Evolutionary conservation across 2,329 filamentous ascomycete genomes (phyloP).

Genomic region (Cladophialophora chaetospira): DNA sequence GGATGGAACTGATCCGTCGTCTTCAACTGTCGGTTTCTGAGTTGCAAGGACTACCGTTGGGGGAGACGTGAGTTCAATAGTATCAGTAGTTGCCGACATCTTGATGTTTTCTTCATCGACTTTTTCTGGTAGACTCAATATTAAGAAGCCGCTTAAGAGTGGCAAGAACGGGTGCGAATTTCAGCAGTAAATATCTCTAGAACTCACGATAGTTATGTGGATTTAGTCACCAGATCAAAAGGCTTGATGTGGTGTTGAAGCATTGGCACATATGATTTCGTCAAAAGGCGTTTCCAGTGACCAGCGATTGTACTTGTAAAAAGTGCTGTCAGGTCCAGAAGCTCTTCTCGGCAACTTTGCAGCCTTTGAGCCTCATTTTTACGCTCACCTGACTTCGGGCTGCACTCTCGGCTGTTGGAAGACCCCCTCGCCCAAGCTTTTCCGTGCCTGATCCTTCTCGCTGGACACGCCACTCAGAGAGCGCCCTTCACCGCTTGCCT

Average conservation of each 20-base stretch:
- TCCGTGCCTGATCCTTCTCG: neutral
- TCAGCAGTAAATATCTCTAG: too few species aligned
- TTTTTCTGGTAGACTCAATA: too few species aligned
- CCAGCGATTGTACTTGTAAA: too few species aligned
- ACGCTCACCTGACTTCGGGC: neutral
- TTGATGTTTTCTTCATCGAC: neutral
- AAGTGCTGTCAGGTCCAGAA: too few species aligned
- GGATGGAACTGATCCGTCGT: neutral
- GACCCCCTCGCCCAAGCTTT: neutral
- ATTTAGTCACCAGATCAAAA: too few species aligned
- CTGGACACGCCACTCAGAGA: conserved; percentile 1
- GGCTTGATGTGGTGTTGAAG: too few species aligned
- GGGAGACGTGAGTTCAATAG: conserved; percentile 7
- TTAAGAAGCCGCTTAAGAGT: too few species aligned
- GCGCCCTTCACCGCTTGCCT: neutral
- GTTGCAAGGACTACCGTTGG: neutral
- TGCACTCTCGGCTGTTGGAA: neutral
- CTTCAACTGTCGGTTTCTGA: neutral
- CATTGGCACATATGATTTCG: neutral
- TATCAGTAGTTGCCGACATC: conserved; percentile 9
- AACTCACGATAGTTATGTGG: too few species aligned
- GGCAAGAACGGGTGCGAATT: too few species aligned
- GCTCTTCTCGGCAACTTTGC: neutral
- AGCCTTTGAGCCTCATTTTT: neutral
- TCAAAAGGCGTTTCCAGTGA: neutral